Evolutionary conservation across 2,329 filamentous ascomycete genomes (phyloP), one percentile per base, ranked within the genome.

Genomic region (Pseudopithomyces maydicus): DNA sequence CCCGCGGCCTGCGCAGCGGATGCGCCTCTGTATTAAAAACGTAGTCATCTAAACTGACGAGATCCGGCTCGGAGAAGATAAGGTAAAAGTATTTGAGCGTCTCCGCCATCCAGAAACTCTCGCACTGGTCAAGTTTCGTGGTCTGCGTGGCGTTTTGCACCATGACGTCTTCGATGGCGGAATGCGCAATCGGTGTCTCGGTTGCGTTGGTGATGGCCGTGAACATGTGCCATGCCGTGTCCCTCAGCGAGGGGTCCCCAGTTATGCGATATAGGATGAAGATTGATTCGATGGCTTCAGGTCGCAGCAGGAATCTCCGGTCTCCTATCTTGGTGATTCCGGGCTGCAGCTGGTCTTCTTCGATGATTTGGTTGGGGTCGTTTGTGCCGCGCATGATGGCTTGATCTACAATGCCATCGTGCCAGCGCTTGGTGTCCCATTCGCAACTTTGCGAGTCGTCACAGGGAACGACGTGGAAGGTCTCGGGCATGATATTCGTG

Each of bases 221-320:
- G 72, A 92, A 97, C 91, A 97, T 96, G 48, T 81, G 80, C 92
- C 92, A 97, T 15, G 91, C 93, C 63, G 89, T 88, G 26, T 96
- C 91, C 72, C 89, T 88, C 83, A 91, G 92, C 4, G 77, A 75
- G 1, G 82, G 77, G 62, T 95, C 89, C 46, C 91, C 92, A 0
- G 91, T 96, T 75, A 96, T 91, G 70, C 92, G 90, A 78, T 96
- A 95, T 81, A 96, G 88, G 78, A 93, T 90, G 84, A 92, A 96
- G 14, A 96, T 87, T 0, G 89, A 92, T 69, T 96, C 92, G 65
- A 96, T 92, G 0, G 90, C 91, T 79, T 96, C 92, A 19, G 91
- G 91, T 20, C 79, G 72, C 3, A 82, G 67, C 32, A 81, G 67
- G 63, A 79, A 82, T 17, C 73, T 68, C 19, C 64, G 66, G 52